Evolutionary conservation across 2,329 filamentous ascomycete genomes (phyloP).

Genomic region (Cercospora sesami): DNA sequence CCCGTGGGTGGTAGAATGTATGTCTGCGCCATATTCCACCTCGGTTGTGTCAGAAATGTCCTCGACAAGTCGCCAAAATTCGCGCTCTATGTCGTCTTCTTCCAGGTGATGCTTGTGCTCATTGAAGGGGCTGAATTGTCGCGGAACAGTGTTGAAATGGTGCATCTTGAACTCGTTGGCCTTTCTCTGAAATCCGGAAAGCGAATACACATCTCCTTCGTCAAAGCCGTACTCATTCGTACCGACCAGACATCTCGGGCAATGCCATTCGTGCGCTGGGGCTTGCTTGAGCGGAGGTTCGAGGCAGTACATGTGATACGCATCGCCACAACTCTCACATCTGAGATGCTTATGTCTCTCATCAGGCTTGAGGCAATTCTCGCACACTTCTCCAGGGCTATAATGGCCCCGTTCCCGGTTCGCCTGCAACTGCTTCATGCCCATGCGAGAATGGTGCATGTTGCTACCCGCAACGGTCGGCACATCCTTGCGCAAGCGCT

Average conservation of each 20-base stretch:
- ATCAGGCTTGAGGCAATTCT: constrained; percentile 79
- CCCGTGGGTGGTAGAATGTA: constrained; percentile 95
- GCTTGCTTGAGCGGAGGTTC: constrained; percentile 80
- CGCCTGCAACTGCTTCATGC: constrained; percentile 63
- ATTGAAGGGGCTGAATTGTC: constrained; percentile 70
- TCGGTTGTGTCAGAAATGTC: constrained; percentile 94
- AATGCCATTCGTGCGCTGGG: constrained; percentile 92
- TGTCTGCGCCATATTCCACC: constrained; percentile 96
- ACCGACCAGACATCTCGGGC: constrained; percentile 88
- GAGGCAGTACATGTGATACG: constrained; percentile 83
- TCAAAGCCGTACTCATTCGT: constrained; percentile 97
- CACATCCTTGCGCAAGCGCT: constrained; percentile 80
- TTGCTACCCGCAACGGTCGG: constrained; percentile 94
- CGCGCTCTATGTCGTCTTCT: constrained; percentile 92
- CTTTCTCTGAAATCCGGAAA: constrained; percentile 94
- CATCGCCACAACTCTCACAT: constrained; percentile 89
- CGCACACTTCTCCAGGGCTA: constrained; percentile 68
- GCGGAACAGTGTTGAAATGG: constrained; percentile 71
- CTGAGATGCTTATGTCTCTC: constrained; percentile 69
- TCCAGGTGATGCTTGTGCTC: constrained; percentile 80
- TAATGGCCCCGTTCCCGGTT: constrained; percentile 58
- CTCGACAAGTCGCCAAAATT: constrained; percentile 95
- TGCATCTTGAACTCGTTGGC: constrained; percentile 91
- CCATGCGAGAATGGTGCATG: constrained; percentile 90
- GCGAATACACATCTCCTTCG: constrained; percentile 90